A percentile compares a stretch with the other conserved stretches of the same genome.
phyloP scores from a whole-genome alignment of 345 rosid genomes.

The Conringia planisiliqua region DNA sequence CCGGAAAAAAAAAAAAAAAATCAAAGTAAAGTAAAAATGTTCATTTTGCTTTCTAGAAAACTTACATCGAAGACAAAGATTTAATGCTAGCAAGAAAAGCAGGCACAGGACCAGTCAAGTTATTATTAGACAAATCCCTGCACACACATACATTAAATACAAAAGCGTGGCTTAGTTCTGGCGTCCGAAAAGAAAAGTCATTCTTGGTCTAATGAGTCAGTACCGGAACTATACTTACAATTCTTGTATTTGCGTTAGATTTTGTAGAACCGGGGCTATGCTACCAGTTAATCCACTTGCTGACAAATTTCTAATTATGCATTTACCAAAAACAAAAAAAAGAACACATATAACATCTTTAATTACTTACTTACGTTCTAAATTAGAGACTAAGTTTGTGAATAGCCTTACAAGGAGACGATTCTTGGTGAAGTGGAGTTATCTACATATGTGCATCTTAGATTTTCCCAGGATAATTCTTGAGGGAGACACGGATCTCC shows the following conservation, averaged over 20 bases:
- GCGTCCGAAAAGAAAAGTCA: too few species aligned
- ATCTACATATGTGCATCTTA: conserved; percentile 28
- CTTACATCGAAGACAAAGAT: not conserved
- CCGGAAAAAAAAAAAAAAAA: not conserved
- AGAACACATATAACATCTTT: not conserved
- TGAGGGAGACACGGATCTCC: conserved; percentile 50
- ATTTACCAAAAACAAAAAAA: not conserved
- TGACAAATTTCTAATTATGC: conserved; percentile 25
- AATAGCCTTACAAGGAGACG: conserved; percentile 42
- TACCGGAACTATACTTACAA: conserved; percentile 33
- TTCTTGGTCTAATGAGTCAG: not conserved
- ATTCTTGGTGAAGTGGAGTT: conserved; percentile 27
- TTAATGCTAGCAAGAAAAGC: not conserved
- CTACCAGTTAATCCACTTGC: conserved; percentile 34
- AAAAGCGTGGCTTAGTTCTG: not conserved
- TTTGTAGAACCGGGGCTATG: conserved; percentile 19
- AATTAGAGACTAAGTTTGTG: not conserved
- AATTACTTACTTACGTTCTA: not conserved
- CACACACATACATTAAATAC: not conserved
- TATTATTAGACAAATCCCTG: not conserved
- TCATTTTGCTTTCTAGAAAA: not conserved
- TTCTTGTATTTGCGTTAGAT: conserved; percentile 28
- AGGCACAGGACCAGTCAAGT: not conserved
- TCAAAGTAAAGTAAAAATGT: not conserved
- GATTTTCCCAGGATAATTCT: conserved; percentile 33